Evolutionary conservation across 2,329 filamentous ascomycete genomes (phyloP).

Genomic region (Fusarium chlamydosporum): DNA sequence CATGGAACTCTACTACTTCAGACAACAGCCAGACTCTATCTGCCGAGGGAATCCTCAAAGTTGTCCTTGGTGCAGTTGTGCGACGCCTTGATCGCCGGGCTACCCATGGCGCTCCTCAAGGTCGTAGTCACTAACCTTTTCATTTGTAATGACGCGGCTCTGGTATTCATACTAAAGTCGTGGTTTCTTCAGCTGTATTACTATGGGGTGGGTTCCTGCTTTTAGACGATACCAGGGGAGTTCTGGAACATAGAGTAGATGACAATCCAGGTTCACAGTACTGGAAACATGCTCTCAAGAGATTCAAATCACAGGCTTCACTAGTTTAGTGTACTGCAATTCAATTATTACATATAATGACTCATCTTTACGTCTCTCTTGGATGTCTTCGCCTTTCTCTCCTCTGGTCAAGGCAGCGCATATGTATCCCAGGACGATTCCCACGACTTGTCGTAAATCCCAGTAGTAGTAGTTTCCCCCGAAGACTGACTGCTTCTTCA

Average conservation of each 20-base stretch:
- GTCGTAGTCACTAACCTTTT: conserved; percentile 17
- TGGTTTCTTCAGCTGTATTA: conserved; percentile 10
- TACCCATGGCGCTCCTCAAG: conserved; percentile 31
- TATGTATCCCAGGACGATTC: conserved; percentile 28
- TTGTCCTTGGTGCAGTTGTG: conserved; percentile 83
- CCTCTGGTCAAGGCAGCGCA: not conserved
- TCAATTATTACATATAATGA: conserved; percentile 26
- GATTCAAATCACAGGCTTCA: conserved; percentile 9
- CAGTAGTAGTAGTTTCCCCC: conserved; percentile 16
- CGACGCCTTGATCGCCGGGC: conserved; percentile 55
- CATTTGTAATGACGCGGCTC: not conserved
- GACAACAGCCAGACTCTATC: conserved; percentile 64
- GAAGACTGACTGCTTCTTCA: conserved; percentile 13
- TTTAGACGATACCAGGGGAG: conserved; percentile 31
- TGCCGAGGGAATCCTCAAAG: conserved; percentile 82
- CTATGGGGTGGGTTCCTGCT: conserved; percentile 15
- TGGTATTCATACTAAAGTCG: not conserved
- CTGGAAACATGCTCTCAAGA: conserved; percentile 20
- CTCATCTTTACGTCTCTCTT: conserved; percentile 29
- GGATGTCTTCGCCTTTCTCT: conserved; percentile 8
- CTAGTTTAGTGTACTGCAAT: conserved; percentile 11
- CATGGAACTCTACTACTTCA: conserved; percentile 71
- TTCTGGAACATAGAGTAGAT: conserved; percentile 12
- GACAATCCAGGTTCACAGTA: not conserved
- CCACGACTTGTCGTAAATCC: conserved; percentile 29